Conservation (phyloP, 78 protist genomes). For the Cavenderia fasciculata region DNA sequence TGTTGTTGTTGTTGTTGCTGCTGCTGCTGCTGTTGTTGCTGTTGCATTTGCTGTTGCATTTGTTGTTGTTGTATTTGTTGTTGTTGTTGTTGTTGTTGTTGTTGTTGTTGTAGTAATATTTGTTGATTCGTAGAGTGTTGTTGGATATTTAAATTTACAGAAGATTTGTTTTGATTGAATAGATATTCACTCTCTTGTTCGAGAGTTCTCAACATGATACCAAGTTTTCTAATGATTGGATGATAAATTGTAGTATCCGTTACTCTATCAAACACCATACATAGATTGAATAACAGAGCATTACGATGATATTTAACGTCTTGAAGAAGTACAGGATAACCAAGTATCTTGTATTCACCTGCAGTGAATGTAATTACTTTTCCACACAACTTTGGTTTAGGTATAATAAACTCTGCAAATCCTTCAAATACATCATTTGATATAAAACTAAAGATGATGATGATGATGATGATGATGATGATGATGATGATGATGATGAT, state of each 20-base stretch:
- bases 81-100: too few relatives aligned
- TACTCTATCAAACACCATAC: conserved; percentile 59
- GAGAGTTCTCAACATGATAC: conserved; percentile 35
- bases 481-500: too few relatives aligned
- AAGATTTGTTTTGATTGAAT: conserved; percentile 8
- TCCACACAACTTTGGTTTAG: conserved; percentile 83
- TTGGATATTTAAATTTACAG: too few relatives aligned
- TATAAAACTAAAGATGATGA: neutral
- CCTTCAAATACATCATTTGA: conserved; percentile 77
- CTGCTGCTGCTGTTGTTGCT: too few relatives aligned
- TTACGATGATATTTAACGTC: conserved; percentile 82
- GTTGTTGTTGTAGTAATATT: too few relatives aligned
- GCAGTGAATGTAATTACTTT: conserved; percentile 69
- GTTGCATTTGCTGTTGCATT: too few relatives aligned
- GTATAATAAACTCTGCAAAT: conserved; percentile 80
- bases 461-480: too few relatives aligned
- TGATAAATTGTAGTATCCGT: conserved; percentile 56
- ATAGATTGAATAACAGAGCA: conserved; percentile 79
- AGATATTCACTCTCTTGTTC: conserved; percentile 45
- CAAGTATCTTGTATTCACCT: conserved; percentile 47
- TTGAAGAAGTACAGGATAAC: conserved; percentile 73
- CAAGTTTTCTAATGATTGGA: conserved; percentile 69
- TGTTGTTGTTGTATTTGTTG: too few relatives aligned
- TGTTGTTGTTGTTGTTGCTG: too few relatives aligned
- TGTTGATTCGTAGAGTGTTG: too few relatives aligned